Percentiles rank a stretch among this genome's conserved stretches.
Conservation (phyloP, 2,329 filamentous ascomycete genomes). For the Colletotrichum musae region DNA sequence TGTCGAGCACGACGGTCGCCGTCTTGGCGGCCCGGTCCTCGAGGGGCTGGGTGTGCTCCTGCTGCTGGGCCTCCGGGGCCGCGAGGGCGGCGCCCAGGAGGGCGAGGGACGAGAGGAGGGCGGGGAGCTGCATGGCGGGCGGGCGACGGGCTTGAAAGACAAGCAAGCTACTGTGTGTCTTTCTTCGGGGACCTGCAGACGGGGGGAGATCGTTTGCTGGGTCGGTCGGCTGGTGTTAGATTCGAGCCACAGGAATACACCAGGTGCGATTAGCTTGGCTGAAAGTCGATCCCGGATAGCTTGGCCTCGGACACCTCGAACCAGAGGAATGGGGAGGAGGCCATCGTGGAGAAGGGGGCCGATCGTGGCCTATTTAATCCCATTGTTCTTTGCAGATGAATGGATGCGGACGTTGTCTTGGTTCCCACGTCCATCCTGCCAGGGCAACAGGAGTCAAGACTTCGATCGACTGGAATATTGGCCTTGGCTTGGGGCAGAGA, state of each 20-base stretch:
- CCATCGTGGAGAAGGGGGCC: constrained; percentile 14
- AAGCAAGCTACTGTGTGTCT: not conserved
- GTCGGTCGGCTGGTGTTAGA: not conserved
- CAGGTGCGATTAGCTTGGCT: constrained; percentile 25
- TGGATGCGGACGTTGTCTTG: not conserved
- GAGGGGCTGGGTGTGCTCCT: constrained; percentile 18
- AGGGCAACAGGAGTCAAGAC: not conserved
- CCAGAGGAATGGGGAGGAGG: not conserved
- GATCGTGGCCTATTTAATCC: constrained; percentile 28
- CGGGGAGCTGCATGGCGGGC: constrained; percentile 30
- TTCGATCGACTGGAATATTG: not conserved
- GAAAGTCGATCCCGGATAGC: constrained; percentile 22
- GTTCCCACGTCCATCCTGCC: not conserved
- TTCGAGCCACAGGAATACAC: constrained; percentile 6
- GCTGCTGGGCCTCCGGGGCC: constrained; percentile 5
- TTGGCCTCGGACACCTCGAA: constrained; percentile 19
- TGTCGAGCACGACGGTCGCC: constrained; percentile 42
- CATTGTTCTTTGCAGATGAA: not conserved
- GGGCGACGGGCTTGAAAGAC: not conserved
- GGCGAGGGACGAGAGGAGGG: constrained; percentile 31
- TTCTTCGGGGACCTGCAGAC: not conserved
- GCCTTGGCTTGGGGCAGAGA: not conserved
- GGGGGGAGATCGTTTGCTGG: not conserved
- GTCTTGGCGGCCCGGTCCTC: constrained; percentile 27
- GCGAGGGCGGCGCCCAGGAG: constrained; percentile 32